These are phyloP conservation scores for Coniochaeta pulveracea DNA, from an alignment of 2,329 filamentous ascomycete species.

Conservation along the genomic window DNA sequence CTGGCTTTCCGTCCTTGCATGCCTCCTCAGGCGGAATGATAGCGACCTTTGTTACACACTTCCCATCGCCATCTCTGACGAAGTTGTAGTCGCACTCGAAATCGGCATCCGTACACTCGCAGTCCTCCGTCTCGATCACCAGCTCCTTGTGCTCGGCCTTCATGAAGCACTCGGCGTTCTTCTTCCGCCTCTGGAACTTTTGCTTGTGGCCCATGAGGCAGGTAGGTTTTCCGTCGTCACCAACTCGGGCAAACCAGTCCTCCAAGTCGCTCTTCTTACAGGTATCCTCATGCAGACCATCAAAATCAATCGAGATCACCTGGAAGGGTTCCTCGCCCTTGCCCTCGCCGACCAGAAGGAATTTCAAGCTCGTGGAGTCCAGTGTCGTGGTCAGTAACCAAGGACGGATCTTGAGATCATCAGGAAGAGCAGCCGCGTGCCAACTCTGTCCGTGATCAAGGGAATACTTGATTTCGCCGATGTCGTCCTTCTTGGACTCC, in stretches of 20 bases:
- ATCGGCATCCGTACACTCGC: constrained; percentile 72
- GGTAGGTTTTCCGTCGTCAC: constrained; percentile 67
- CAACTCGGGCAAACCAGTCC: constrained; percentile 74
- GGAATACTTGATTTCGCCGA: constrained; percentile 59
- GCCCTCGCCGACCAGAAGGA: constrained; percentile 60
- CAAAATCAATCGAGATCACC: constrained; percentile 74
- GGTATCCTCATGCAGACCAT: constrained; percentile 64
- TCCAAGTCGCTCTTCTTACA: constrained; percentile 75
- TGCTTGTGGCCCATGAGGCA: constrained; percentile 97
- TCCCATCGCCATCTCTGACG: constrained; percentile 49
- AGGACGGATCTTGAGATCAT: constrained; percentile 56
- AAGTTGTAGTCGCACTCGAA: constrained; percentile 98
- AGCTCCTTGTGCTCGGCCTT: constrained; percentile 76
- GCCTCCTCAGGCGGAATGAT: constrained; percentile 57
- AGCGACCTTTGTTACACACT: constrained; percentile 54
- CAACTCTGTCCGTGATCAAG: constrained; percentile 83
- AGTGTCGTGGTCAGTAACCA: constrained; percentile 74
- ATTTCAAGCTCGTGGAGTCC: constrained; percentile 88
- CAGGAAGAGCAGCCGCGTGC: constrained; percentile 58
- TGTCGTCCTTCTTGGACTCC: constrained; percentile 54
- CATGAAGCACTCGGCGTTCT: constrained; percentile 80
- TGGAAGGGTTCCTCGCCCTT: constrained; percentile 41
- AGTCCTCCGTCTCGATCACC: constrained; percentile 56
- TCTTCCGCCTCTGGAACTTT: constrained; percentile 74
- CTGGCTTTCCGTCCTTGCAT: constrained; percentile 53